Base-by-base conservation (phyloP, 805 yeast species). In the Lipomyces starkeyi region DNA sequence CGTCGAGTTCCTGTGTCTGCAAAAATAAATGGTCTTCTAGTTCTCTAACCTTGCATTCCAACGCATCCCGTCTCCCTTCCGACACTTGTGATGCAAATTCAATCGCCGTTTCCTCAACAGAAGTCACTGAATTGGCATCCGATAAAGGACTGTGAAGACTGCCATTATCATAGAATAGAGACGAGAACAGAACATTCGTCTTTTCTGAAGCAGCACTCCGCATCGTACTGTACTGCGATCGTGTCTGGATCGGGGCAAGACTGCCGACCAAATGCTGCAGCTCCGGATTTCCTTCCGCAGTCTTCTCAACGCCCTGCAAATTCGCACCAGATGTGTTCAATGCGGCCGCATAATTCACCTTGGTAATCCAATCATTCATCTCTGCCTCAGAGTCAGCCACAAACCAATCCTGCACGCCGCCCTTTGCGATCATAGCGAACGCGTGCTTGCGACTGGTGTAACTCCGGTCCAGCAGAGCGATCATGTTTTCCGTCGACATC, bases 301-400 rank as follows among this genome's bases (percentile, higher is more conserved):
- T 22, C 58, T 65, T 52, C 37, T 55, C 63, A 13, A 62, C 65
- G 14, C 70, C 73, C 22, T 64, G 66, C 25, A 70, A 47, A 25
- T 62, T 63, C 8, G 78, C 61, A 7, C 71, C 67, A 61, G 83
- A 81, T 1, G 83, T 77, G 49, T 81, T 82, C 64, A 85, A 75
- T 0, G 88, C 81, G 0, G 87, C 82, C 7, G 85, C 78, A 70
- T 80, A 83, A 71, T 87, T 87, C 73, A 87, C 85, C 7, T 84
- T 76, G 43, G 79, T 80, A 53, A 88, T 82, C 93, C 93, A 89
- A 27, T 84, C 83, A n/a, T 77, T 74, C 77, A 84, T 78, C 54
- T 87, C 91, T 27, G 77, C 77, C n/a, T 76, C 75, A 27, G 79
- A 78, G 6, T 75, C 77, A 14, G 87, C 86, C 78, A 84, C 64